These are phyloP conservation scores for Geosiphon pyriformis DNA, from an alignment of 192 early-diverging fungal genomes.

Conservation along the genomic window DNA sequence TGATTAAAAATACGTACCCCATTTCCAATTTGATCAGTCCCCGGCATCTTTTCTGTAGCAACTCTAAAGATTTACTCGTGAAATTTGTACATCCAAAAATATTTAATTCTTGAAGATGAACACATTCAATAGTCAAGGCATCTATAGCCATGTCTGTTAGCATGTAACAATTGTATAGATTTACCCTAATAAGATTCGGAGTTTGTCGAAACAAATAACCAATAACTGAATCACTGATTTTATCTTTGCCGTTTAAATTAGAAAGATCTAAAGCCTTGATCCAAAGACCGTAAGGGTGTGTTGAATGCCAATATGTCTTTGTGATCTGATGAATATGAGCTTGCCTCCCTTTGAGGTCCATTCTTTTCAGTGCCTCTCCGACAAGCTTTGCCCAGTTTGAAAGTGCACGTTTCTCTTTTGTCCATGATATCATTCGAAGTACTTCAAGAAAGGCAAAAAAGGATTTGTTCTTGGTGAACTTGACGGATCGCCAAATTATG, in stretches of 20 bases:
- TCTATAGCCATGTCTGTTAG: not conserved
- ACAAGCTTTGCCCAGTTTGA: not conserved
- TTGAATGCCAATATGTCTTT: not conserved
- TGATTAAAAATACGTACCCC: not conserved
- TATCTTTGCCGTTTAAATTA: not conserved
- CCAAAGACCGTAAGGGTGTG: not conserved
- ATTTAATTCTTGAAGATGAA: not conserved
- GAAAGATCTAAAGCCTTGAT: not conserved
- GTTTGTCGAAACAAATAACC: not conserved
- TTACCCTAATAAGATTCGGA: not conserved
- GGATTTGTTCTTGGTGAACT: not conserved
- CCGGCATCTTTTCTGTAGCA: not conserved
- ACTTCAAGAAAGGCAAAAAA: not conserved
- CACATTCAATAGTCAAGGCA: not conserved
- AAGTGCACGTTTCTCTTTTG: not conserved
- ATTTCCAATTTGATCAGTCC: not conserved
- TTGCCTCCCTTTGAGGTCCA: not conserved
- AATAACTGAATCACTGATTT: not conserved
- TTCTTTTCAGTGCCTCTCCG: not conserved
- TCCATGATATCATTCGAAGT: not conserved
- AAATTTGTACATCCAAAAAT: not conserved
- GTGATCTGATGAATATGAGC: not conserved
- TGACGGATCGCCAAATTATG: not conserved
- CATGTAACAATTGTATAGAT: not conserved
- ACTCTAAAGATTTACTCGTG: not conserved